A percentile compares a stretch with the other conserved stretches of the same genome.
These are phyloP conservation scores for Podospora appendiculata DNA, from an alignment of 495 filamentous ascomycete genomes.

Conservation along the genomic window DNA sequence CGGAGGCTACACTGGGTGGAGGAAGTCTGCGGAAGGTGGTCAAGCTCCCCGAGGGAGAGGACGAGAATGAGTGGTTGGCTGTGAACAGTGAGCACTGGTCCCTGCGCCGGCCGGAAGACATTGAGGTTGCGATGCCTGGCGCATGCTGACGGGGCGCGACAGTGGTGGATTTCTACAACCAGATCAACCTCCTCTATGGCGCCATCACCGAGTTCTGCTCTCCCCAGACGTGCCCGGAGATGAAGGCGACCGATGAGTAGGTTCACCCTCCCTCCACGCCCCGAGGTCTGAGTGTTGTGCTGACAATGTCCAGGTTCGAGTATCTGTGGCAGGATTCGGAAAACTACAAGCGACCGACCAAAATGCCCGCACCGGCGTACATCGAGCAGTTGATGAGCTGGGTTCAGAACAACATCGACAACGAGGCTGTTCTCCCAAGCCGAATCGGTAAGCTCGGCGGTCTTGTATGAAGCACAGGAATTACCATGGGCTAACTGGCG, in stretches of 20 bases:
- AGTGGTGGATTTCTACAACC: constrained; percentile 99
- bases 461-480: neutral
- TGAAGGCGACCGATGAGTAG: constrained; percentile 99
- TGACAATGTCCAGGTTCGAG: constrained; percentile 61
- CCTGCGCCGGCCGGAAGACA: neutral
- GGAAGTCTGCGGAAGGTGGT: constrained; percentile 94
- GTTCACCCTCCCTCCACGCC: constrained; percentile 9
- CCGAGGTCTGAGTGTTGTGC: neutral
- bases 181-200: constrained; percentile 97
- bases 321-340: constrained; percentile 97
- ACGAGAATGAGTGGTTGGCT: constrained; percentile 94
- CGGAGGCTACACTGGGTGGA: constrained; percentile 91
- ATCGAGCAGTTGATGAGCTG: constrained; percentile 96
- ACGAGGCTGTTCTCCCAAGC: constrained; percentile 89
- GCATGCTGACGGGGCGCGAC: constrained; percentile 2
- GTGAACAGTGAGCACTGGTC: constrained; percentile 65
- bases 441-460: constrained; percentile 58
- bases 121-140: neutral
- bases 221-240: constrained; percentile 91
- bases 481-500: neutral
- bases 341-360: constrained; percentile 88
- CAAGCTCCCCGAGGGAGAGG: constrained; percentile 92
- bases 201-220: constrained; percentile 99
- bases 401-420: constrained; percentile 93
- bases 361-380: constrained; percentile 95